These are phyloP conservation scores for Penicillium vulpinum DNA, from an alignment of 2,329 filamentous ascomycete species.

Conservation along the genomic window DNA sequence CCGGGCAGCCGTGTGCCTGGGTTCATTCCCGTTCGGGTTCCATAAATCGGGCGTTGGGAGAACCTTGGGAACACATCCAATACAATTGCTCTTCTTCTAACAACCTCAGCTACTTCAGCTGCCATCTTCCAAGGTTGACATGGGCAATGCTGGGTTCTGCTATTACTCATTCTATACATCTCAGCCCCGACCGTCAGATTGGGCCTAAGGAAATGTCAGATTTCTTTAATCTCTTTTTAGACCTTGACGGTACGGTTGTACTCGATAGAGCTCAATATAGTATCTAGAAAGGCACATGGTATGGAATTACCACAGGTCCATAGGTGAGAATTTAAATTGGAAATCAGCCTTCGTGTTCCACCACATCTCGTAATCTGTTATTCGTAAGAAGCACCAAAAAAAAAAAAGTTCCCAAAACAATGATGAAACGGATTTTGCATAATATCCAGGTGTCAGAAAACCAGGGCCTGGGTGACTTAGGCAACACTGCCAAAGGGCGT, in stretches of 20 bases:
- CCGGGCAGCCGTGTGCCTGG: neutral
- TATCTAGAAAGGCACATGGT: neutral
- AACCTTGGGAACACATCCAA: neutral
- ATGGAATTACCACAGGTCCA: neutral
- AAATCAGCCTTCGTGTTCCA: conserved; percentile 9
- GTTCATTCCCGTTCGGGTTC: neutral
- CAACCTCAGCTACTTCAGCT: neutral
- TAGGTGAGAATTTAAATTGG: conserved; percentile 1
- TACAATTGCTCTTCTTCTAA: neutral
- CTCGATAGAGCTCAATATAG: neutral
- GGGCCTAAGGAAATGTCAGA: neutral
- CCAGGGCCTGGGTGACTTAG: conserved; percentile 14
- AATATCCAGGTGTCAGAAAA: neutral
- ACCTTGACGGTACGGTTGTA: neutral
- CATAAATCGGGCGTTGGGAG: neutral
- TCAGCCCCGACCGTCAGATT: conserved; percentile 10
- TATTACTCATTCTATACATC: neutral
- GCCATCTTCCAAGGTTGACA: too few species aligned
- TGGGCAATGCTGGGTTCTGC: neutral
- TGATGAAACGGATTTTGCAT: neutral
- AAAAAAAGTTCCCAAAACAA: neutral
- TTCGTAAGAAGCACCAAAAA: neutral
- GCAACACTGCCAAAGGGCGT: conserved; percentile 15
- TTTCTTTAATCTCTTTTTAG: neutral
- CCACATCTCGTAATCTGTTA: conserved; percentile 2